Evolutionary conservation across 2,329 filamentous ascomycete genomes (phyloP).

Genomic region (Metarhizium anisopliae): DNA sequence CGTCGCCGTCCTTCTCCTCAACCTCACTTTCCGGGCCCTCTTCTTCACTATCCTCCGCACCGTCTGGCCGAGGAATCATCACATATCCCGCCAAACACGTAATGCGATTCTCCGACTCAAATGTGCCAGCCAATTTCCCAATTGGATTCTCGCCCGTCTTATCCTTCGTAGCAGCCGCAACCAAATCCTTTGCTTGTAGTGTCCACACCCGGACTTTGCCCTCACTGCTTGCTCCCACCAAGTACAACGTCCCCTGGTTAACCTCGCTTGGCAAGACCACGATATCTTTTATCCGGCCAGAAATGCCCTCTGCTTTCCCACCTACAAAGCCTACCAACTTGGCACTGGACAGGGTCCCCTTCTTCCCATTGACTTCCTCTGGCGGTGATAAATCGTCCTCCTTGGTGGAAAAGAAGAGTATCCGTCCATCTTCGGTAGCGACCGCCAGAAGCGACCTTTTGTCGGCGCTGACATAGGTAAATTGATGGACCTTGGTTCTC

Average conservation of each 20-base stretch:
- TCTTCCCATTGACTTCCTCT: conserved; percentile 23
- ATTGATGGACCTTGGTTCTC: conserved; percentile 73
- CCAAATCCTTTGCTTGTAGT: conserved; percentile 36
- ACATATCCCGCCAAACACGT: conserved; percentile 82
- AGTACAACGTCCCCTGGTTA: conserved; percentile 34
- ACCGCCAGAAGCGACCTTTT: conserved; percentile 54
- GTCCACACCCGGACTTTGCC: conserved; percentile 76
- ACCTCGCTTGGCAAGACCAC: conserved; percentile 44
- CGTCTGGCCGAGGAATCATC: conserved; percentile 63
- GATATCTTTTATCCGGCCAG: conserved; percentile 82
- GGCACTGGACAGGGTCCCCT: conserved; percentile 42
- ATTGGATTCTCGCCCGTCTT: conserved; percentile 26
- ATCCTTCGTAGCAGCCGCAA: conserved; percentile 17
- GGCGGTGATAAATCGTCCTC: conserved; percentile 32
- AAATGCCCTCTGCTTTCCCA: conserved; percentile 58
- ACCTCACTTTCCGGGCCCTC: conserved; percentile 34
- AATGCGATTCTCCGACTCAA: conserved; percentile 80
- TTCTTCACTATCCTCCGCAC: conserved; percentile 49
- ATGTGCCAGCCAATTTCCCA: conserved; percentile 63
- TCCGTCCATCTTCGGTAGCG: conserved; percentile 82
- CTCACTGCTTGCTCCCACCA: conserved; percentile 76
- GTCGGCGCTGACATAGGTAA: conserved; percentile 59
- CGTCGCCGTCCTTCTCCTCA: conserved; percentile 20
- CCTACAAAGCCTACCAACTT: conserved; percentile 69
- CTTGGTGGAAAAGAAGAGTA: conserved; percentile 73